A percentile compares a stretch with the other conserved stretches of the same genome.
Evolutionary conservation across 257 asterid genomes (phyloP).

Genomic region (Rehmannia glutinosa): DNA sequence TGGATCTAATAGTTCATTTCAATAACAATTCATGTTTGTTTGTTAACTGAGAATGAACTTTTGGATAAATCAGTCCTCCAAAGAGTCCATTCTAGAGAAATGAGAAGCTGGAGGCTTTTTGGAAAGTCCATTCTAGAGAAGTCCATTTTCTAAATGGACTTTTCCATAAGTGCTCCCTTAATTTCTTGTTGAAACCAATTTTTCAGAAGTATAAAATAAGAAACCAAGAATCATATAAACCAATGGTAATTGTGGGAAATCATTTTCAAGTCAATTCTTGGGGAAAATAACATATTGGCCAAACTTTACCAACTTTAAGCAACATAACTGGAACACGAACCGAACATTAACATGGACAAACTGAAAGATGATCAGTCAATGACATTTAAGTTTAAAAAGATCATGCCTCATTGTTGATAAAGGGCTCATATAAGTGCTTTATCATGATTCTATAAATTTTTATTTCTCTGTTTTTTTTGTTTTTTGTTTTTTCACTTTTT

Average conservation of each 20-base stretch:
- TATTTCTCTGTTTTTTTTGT: too few relatives aligned
- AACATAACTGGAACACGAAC: background rate
- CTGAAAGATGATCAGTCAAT: background rate
- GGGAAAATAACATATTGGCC: background rate
- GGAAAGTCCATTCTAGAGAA: too few relatives aligned
- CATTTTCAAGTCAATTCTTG: background rate
- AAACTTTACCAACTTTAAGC: background rate
- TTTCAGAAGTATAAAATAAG: background rate
- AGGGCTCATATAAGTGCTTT: background rate
- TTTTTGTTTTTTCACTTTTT: background rate
- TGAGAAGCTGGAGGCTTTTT: too few relatives aligned
- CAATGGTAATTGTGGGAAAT: background rate
- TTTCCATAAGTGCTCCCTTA: too few relatives aligned
- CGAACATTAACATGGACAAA: conserved; percentile 1
- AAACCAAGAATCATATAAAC: background rate
- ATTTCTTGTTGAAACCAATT: background rate
- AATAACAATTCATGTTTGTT: too few relatives aligned
- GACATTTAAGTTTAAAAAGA: background rate
- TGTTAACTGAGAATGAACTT: too few relatives aligned
- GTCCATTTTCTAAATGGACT: too few relatives aligned
- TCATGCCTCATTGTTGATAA: background rate
- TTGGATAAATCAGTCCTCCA: too few relatives aligned
- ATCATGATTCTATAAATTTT: background rate
- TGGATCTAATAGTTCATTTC: too few relatives aligned
- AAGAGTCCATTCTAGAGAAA: too few relatives aligned